Evolutionary conservation across 169 alveolate species (phyloP).

Genomic region (Eimeria zaria): DNA sequence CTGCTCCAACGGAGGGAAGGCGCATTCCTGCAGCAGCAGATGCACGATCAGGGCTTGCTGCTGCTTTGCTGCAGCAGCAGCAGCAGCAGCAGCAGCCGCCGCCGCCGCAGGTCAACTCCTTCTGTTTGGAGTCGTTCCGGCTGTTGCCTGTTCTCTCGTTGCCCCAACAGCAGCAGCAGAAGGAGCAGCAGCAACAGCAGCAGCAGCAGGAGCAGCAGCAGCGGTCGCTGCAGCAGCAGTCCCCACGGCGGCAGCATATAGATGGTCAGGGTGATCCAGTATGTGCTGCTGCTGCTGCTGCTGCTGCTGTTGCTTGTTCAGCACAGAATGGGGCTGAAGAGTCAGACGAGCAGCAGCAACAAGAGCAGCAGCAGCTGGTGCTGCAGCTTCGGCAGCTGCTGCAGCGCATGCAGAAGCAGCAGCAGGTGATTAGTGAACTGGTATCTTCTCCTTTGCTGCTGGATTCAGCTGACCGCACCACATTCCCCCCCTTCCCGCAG

Average conservation of each 20-base stretch:
- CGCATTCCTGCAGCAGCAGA: not conserved
- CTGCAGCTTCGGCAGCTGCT: constrained; percentile 1
- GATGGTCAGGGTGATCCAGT: too few species aligned
- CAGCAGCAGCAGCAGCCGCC: constrained; percentile 2
- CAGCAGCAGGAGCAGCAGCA: not conserved
- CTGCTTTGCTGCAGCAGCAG: constrained; percentile 11
- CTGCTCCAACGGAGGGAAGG: not conserved
- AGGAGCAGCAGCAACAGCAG: not conserved
- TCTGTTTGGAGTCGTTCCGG: not conserved
- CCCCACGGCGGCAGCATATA: too few species aligned
- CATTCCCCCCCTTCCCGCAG: not conserved
- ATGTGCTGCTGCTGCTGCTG: not conserved
- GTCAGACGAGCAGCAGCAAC: not conserved
- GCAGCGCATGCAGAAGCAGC: constrained; percentile 35
- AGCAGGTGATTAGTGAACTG: not conserved
- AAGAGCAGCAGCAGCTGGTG: constrained; percentile 8
- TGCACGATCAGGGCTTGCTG: not conserved
- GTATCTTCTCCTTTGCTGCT: constrained; percentile 9
- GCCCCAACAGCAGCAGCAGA: not conserved
- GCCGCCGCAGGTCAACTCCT: not conserved
- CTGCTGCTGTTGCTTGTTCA: not conserved
- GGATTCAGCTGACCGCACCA: not conserved
- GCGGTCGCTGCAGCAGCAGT: not conserved
- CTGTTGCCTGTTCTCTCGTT: constrained; percentile 5
- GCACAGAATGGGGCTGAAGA: too few species aligned